Percentiles rank a stretch among this genome's conserved stretches.
These are phyloP conservation scores for Aspergillus terreus DNA, from an alignment of 2,329 filamentous ascomycete species.

Conservation along the genomic window DNA sequence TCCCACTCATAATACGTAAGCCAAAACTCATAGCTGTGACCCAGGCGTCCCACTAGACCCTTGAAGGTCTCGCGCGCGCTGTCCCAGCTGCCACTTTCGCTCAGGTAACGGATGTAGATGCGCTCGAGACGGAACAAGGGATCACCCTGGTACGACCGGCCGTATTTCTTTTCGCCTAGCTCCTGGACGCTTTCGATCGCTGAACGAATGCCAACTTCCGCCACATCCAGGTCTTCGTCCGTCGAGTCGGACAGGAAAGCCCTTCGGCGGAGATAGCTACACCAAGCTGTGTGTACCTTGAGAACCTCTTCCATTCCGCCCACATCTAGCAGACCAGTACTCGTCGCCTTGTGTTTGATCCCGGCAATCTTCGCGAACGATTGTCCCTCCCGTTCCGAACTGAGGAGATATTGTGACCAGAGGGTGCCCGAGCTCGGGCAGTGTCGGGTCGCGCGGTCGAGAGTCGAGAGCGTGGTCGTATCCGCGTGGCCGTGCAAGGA, in stretches of 20 bases:
- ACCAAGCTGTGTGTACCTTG: slow-evolving; percentile 92
- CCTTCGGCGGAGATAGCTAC: slow-evolving; percentile 82
- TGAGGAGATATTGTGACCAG: slow-evolving; percentile 86
- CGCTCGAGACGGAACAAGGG: slow-evolving; percentile 83
- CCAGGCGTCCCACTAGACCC: slow-evolving; percentile 64
- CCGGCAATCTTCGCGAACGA: slow-evolving; percentile 77
- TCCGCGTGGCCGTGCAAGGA: slow-evolving; percentile 45
- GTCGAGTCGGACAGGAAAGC: slow-evolving; percentile 71
- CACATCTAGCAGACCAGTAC: slow-evolving; percentile 76
- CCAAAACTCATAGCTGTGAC: slow-evolving; percentile 90
- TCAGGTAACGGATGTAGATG: slow-evolving; percentile 87
- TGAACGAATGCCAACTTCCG: slow-evolving; percentile 81
- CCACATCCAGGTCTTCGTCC: slow-evolving; percentile 82
- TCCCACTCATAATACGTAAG: slow-evolving; percentile 89
- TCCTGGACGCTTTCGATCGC: slow-evolving; percentile 80
- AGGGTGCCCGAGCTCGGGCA: slow-evolving; percentile 89
- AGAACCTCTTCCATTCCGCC: slow-evolving; percentile 84
- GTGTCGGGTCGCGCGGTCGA: slow-evolving; percentile 80
- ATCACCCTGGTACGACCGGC: slow-evolving; percentile 75
- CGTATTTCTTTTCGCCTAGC: slow-evolving; percentile 73
- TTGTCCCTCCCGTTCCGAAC: slow-evolving; percentile 72
- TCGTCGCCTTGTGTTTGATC: slow-evolving; percentile 90
- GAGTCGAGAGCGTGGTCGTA: slow-evolving; percentile 60
- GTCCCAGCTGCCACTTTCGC: slow-evolving; percentile 73
- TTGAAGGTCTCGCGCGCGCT: slow-evolving; percentile 77